Base-by-base conservation (phyloP, 805 yeast species). In the Pichia insulana region DNA sequence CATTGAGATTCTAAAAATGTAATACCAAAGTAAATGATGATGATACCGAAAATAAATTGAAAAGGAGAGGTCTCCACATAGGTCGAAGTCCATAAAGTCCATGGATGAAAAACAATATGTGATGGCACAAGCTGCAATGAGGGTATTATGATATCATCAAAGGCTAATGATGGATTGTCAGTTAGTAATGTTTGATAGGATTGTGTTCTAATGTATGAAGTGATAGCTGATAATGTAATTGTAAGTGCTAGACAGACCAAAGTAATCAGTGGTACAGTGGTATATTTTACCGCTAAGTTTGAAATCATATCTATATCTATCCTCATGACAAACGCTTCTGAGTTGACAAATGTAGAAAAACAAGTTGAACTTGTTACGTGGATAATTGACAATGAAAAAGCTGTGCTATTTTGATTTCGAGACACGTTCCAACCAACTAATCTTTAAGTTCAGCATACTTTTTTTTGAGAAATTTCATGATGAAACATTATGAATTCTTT, bases 51-150 rank as follows among this genome's bases (percentile, higher is more conserved):
- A 13, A 71, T 4, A 45, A 73, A 72, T 33, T 71, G 65, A 50
- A 74, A 53, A 2, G 74, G 37, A 7, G 74, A 62, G 6, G 70
- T 68, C 53, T 82, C 88, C 2, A 81, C 74, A 55, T 80, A 78
- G n/a, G 81, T 73, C 1, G 85, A 70, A 2, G 80, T 69, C 25
- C 74, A 55, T 2, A 81, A 51, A 1, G 82, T 82, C 81, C 84
- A 77, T 5, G 88, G 88, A 47, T 76, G 66, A 41, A 61, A 64
- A 3, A 79, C 50, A 0, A 78, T 67, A 40, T 69, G 64, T 20
- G 69, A 60, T 11, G 90, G 89, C 6, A 83, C 73, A 59, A 83
- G 64, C 59, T 83, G 87, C 34, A 83, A 52, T 7, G 56, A 31
- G 8, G 64, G 87, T 7, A 78, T 71, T 16, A 67, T 56, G 27